Evolutionary conservation across 805 yeast species (phyloP), one percentile per base, ranked within the genome.

Genomic region (Candida silvatica): DNA sequence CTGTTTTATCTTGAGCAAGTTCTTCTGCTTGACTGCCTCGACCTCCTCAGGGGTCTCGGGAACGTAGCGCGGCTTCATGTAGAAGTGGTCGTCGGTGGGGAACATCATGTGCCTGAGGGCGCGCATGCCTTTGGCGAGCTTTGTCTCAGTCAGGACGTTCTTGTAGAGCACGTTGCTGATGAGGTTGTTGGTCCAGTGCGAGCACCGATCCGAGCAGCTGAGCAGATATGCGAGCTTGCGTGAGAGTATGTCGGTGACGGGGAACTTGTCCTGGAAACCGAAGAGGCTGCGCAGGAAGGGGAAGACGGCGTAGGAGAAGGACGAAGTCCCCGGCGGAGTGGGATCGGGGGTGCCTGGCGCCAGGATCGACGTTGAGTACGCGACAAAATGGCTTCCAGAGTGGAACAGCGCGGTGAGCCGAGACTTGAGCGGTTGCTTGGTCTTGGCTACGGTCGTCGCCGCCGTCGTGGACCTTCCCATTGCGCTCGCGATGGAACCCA

Each of bases 31-130:
- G 9, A 46, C 31, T 6, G 17, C 34, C 4, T 44, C 41, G 23
- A 58, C 36, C 34, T 56, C 58, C 23, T 45, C 51, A 3, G 40
- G 35, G 4, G 55, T 52, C 5, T 40, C 29, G 3, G 64, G 64
- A 17, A 54, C 39, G 35, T 39, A 54, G n/a, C 61, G 37, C 5
- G 55, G 54, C 12, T 45, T 47, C 11, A 47, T 46, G 18, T 44
- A 47, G 37, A 58, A 56, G 6, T 20, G 32, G 14, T 36, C 37
- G 34, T 58, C 61, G 2, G 37, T 27, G 2, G 62, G 61, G 35
- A 54, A 58, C 36, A 58, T 32, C 20, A 51, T 34, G 17, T 48
- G 41, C 31, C 64, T 41, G 7, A 56, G 34, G 12, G 34, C 9
- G 29, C 37, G 43, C 6, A 50, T 35, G 2, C 43, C 9, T 1